A percentile compares a stretch with the other conserved stretches of the same genome.
Conservation (phyloP, 495 filamentous ascomycete species). For the Penicillium maclennaniae region DNA sequence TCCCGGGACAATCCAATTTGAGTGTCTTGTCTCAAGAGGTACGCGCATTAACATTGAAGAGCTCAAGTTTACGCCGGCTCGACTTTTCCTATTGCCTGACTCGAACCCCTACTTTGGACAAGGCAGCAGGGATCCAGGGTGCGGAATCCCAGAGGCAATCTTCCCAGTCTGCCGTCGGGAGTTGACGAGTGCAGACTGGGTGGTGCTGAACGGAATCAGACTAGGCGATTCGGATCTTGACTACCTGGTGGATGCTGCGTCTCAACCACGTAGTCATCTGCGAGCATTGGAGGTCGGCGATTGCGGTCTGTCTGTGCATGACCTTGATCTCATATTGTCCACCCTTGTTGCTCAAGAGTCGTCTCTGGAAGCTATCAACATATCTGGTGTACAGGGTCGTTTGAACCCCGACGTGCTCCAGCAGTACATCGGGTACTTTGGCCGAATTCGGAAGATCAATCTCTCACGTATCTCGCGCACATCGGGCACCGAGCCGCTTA, state of each 20-base stretch:
- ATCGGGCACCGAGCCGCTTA: slow-evolving; percentile 58
- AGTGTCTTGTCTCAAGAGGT: slow-evolving; percentile 70
- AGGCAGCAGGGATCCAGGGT: slow-evolving; percentile 59
- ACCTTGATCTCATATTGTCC: slow-evolving; percentile 42
- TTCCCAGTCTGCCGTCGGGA: slow-evolving; percentile 70
- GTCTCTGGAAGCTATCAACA: slow-evolving; percentile 71
- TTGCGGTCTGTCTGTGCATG: slow-evolving; percentile 62
- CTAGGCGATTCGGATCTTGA: slow-evolving; percentile 80
- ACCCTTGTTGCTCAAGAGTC: slow-evolving; percentile 56
- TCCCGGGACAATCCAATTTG: slow-evolving; percentile 55
- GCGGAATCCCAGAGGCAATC: slow-evolving; percentile 74
- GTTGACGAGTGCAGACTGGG: slow-evolving; percentile 74
- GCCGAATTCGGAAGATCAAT: slow-evolving; percentile 67
- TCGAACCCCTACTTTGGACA: slow-evolving; percentile 47
- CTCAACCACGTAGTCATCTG: slow-evolving; percentile 60
- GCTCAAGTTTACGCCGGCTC: slow-evolving; percentile 56
- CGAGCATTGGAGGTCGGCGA: slow-evolving; percentile 78
- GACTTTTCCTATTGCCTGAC: slow-evolving; percentile 61
- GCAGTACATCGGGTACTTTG: slow-evolving; percentile 60
- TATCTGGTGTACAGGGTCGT: slow-evolving; percentile 72
- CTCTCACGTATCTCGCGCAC: slow-evolving; percentile 64
- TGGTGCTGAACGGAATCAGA: slow-evolving; percentile 76
- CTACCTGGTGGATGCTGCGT: slow-evolving; percentile 63
- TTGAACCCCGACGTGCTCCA: slow-evolving; percentile 61
- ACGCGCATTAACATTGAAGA: slow-evolving; percentile 66